Conservation (phyloP, 257 asterid species). For the Mentha longifolia region DNA sequence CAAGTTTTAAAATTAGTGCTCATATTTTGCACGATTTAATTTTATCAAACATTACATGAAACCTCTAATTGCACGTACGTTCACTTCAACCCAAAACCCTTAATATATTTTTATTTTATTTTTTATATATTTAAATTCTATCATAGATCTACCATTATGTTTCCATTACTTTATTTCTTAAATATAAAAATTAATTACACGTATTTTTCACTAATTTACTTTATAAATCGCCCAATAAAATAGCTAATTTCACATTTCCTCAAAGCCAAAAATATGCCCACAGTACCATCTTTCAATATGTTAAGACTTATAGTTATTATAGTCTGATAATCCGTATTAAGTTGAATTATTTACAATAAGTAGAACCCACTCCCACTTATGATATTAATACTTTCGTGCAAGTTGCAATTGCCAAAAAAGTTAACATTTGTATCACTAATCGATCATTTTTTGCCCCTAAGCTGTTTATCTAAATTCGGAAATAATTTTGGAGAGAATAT, state of each 20-base stretch:
- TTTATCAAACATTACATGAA: neutral
- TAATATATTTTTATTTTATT: too few species aligned
- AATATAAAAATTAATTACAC: too few species aligned
- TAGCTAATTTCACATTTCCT: neutral
- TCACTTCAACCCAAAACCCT: too few species aligned
- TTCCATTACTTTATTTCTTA: neutral
- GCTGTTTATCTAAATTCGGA: neutral
- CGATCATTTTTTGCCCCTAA: neutral
- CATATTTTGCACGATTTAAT: neutral
- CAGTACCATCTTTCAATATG: too few species aligned
- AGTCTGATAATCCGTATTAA: neutral
- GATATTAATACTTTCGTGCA: conserved; percentile 15
- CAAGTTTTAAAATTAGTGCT: neutral
- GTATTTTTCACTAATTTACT: neutral
- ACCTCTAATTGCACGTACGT: neutral
- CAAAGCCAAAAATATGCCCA: too few species aligned
- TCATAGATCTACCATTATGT: too few species aligned
- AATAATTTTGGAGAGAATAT: neutral
- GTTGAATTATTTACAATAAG: neutral
- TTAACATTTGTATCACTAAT: neutral
- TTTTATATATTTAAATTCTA: too few species aligned
- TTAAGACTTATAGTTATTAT: too few species aligned
- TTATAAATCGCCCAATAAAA: neutral
- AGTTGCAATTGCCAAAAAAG: neutral
- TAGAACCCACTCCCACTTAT: conserved; percentile 24